These are phyloP conservation scores for Herpetomonas tarakana DNA, from an alignment of 208 protist genomes.

Conservation along the genomic window DNA sequence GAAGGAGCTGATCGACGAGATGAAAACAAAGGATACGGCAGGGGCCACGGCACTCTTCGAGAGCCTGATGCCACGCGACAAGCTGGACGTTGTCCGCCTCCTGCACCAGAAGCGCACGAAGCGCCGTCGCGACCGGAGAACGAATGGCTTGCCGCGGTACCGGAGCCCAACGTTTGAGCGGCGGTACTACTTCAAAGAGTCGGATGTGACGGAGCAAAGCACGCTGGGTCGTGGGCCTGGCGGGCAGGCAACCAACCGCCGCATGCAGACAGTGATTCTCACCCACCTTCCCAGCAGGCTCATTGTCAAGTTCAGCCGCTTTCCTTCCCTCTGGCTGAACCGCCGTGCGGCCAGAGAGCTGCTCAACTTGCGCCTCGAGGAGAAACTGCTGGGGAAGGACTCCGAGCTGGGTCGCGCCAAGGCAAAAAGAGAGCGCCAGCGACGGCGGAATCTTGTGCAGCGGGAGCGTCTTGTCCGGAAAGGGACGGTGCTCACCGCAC, in stretches of 20 bases:
- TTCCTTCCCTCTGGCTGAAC: slow-evolving; percentile 85
- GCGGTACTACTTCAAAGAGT: slow-evolving; percentile 77
- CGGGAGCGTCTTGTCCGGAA: slow-evolving; percentile 27
- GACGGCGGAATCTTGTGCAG: slow-evolving; percentile 29
- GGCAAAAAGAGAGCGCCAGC: slow-evolving; percentile 19
- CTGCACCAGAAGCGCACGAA: slow-evolving; percentile 25
- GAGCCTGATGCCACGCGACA: slow-evolving; percentile 53
- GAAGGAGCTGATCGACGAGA: slow-evolving; percentile 37
- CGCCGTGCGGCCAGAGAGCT: slow-evolving; percentile 72
- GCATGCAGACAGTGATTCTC: slow-evolving; percentile 83
- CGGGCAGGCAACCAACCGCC: slow-evolving; percentile 84
- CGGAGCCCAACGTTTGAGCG: slow-evolving; percentile 58
- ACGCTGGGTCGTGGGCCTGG: slow-evolving; percentile 81
- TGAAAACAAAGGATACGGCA: slow-evolving; percentile 33
- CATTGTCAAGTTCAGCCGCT: slow-evolving; percentile 81
- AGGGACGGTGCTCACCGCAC: slow-evolving; percentile 26
- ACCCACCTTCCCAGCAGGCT: slow-evolving; percentile 59
- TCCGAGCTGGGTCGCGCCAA: slow-evolving; percentile 46
- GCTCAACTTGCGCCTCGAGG: slow-evolving; percentile 72
- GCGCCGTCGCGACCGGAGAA: slow-evolving; percentile 19
- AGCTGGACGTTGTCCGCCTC: slow-evolving; percentile 57
- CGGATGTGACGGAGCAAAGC: slow-evolving; percentile 67
- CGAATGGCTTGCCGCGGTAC: slow-evolving; percentile 42
- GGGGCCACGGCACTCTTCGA: slow-evolving; percentile 39
- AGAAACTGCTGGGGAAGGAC: slow-evolving; percentile 43